These are phyloP conservation scores for Bryoerythrophyllum caledonicum DNA, from an alignment of 225 moss, liverwort and hornwort species.

Conservation along the genomic window DNA sequence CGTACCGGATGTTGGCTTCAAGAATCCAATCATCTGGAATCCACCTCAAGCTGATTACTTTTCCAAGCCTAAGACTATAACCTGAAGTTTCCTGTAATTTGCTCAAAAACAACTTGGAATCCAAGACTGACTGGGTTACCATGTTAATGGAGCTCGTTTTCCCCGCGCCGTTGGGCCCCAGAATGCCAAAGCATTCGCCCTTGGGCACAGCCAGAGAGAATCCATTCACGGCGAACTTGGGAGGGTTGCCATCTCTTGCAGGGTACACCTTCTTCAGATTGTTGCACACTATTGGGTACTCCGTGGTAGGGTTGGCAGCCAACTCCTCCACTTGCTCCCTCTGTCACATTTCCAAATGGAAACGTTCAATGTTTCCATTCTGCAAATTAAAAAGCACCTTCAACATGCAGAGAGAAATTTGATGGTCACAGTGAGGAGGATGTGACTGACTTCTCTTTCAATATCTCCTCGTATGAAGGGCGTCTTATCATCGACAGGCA, in stretches of 20 bases:
- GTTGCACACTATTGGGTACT: constrained; percentile 75
- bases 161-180: constrained; percentile 95
- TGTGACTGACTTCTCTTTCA: constrained; percentile 59
- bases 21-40: constrained; percentile 87
- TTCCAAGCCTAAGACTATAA: not conserved
- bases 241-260: constrained; percentile 76
- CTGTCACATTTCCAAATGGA: constrained; percentile 33
- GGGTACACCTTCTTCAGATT: constrained; percentile 76
- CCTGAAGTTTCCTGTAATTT: too few species aligned
- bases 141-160: constrained; percentile 91
- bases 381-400: not conserved
- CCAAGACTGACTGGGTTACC: constrained; percentile 39
- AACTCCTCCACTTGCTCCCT: constrained; percentile 58
- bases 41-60: not conserved
- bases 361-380: not conserved
- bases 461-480: constrained; percentile 48
- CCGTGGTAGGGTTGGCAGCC: constrained; percentile 31
- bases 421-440: too few species aligned
- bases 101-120: too few species aligned
- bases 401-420: not conserved
- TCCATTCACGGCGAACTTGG: constrained; percentile 74
- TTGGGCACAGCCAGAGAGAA: constrained; percentile 74
- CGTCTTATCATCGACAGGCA: constrained; percentile 22
- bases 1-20: constrained; percentile 80
- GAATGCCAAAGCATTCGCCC: constrained; percentile 83